Percentiles rank a stretch among this genome's conserved stretches.
phyloP scores from a whole-genome alignment of 2,329 filamentous ascomycete genomes.

The Ilyonectria destructans region DNA sequence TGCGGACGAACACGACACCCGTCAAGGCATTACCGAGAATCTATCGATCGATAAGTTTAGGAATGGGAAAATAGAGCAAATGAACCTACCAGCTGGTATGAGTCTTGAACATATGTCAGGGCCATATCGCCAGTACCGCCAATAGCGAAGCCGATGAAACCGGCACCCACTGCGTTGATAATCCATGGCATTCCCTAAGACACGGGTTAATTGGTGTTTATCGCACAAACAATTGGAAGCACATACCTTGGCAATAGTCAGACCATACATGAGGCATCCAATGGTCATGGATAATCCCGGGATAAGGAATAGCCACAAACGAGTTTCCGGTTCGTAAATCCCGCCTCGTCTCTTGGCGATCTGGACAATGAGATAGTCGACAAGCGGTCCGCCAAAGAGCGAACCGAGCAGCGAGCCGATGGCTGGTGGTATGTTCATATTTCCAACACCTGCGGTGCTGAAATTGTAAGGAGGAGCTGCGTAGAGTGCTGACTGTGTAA shows the following conservation, averaged over 20 bases:
- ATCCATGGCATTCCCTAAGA: slow-evolving; percentile 42
- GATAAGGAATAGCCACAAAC: slow-evolving; percentile 38
- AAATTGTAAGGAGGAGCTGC: slow-evolving; percentile 35
- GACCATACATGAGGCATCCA: slow-evolving; percentile 40
- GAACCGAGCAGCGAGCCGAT: slow-evolving; percentile 34
- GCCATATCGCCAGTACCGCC: slow-evolving; percentile 40
- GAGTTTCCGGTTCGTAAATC: slow-evolving; percentile 41
- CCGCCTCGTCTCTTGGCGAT: slow-evolving; percentile 34
- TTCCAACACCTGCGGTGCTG: slow-evolving; percentile 33
- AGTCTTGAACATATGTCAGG: slow-evolving; percentile 40
- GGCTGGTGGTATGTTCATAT: slow-evolving; percentile 42
- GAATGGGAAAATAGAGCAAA: accelerated
- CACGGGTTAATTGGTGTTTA: not conserved
- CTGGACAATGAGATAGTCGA: slow-evolving; percentile 37
- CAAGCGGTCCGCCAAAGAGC: slow-evolving; percentile 30
- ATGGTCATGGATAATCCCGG: slow-evolving; percentile 36
- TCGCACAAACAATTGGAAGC: accelerated
- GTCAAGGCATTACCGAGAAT: slow-evolving; percentile 38
- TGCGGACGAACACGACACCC: slow-evolving; percentile 38
- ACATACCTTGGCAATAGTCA: slow-evolving; percentile 37
- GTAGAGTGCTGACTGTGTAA: slow-evolving; percentile 32
- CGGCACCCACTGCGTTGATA: slow-evolving; percentile 38
- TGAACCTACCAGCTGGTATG: slow-evolving; percentile 34
- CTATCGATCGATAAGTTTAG: slow-evolving; percentile 2
- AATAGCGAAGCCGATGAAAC: slow-evolving; percentile 39